Conservation (phyloP, 1,284 basidiomycete species). For the Cutaneotrichosporon cutaneum region DNA sequence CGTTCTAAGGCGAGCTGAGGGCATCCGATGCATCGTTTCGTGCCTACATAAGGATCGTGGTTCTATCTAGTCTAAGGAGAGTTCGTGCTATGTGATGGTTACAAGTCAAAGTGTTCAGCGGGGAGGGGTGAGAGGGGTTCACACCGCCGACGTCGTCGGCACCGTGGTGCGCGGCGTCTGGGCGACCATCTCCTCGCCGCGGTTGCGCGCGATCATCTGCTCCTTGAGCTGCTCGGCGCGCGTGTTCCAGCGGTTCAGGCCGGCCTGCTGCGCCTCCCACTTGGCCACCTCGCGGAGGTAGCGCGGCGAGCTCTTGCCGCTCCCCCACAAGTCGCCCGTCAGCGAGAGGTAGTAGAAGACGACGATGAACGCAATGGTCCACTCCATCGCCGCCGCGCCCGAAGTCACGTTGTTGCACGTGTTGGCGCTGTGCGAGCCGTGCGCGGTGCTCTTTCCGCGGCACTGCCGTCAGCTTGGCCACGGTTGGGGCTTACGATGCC, state of each 20-base stretch:
- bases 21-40: too few relatives aligned
- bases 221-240: conserved; percentile 1
- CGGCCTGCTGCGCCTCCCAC: conserved; percentile 37
- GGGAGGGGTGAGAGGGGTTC: too few relatives aligned
- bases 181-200: background rate
- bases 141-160: background rate
- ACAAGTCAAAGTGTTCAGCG: too few relatives aligned
- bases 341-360: conserved; percentile 51
- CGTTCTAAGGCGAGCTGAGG: too few relatives aligned
- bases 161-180: background rate
- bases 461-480: conserved; percentile 28
- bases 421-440: conserved; percentile 22
- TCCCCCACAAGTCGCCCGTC: conserved; percentile 44
- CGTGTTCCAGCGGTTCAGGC: background rate
- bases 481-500: conserved; percentile 30
- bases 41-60: too few relatives aligned
- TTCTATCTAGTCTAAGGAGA: too few relatives aligned
- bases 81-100: too few relatives aligned
- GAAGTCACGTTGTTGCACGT: conserved; percentile 54
- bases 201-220: background rate
- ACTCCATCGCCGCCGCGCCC: conserved; percentile 54
- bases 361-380: conserved; percentile 54
- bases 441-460: conserved; percentile 31
- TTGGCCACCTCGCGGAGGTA: conserved; percentile 50
- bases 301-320: conserved; percentile 51